These are phyloP conservation scores for Carallia brachiata DNA, from an alignment of 345 rosid genomes.

Conservation along the genomic window DNA sequence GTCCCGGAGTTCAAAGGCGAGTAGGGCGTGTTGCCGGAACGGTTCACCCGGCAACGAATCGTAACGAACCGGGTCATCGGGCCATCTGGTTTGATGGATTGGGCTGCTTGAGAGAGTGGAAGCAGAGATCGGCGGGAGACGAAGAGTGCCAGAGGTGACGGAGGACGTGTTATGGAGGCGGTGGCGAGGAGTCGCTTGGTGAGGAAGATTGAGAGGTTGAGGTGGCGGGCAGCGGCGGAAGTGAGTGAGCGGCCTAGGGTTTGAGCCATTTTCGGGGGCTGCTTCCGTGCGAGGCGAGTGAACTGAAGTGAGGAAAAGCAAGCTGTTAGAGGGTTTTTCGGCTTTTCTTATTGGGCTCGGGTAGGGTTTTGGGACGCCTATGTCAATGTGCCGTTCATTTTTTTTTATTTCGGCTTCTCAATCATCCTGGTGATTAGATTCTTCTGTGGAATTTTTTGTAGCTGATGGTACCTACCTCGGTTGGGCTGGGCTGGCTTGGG, in stretches of 20 bases:
- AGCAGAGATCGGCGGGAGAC: slow-evolving; percentile 40
- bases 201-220: slow-evolving; percentile 26
- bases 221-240: slow-evolving; percentile 44
- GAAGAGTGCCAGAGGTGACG: slow-evolving; percentile 29
- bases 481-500: too few relatives aligned
- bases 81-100: slow-evolving; percentile 15
- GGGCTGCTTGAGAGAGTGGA: slow-evolving; percentile 30
- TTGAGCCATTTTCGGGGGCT: slow-evolving; percentile 46
- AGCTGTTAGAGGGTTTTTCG: too few relatives aligned
- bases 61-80: slow-evolving; percentile 39
- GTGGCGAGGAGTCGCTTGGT: slow-evolving; percentile 43
- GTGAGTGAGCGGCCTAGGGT: slow-evolving; percentile 44
- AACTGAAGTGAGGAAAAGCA: too few relatives aligned
- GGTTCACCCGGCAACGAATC: slow-evolving; percentile 68
- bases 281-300: too few relatives aligned
- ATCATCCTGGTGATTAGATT: too few relatives aligned
- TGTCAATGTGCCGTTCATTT: too few relatives aligned
- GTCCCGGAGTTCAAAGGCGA: slow-evolving; percentile 86
- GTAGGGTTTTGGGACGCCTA: too few relatives aligned
- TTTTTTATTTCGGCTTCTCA: too few relatives aligned
- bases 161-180: background rate
- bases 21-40: slow-evolving; percentile 67
- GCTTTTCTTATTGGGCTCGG: too few relatives aligned
- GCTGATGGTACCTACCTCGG: too few relatives aligned
- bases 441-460: too few relatives aligned